Base-by-base conservation (phyloP, 208 protist genomes). In the Acanthamoeba royreba region DNA sequence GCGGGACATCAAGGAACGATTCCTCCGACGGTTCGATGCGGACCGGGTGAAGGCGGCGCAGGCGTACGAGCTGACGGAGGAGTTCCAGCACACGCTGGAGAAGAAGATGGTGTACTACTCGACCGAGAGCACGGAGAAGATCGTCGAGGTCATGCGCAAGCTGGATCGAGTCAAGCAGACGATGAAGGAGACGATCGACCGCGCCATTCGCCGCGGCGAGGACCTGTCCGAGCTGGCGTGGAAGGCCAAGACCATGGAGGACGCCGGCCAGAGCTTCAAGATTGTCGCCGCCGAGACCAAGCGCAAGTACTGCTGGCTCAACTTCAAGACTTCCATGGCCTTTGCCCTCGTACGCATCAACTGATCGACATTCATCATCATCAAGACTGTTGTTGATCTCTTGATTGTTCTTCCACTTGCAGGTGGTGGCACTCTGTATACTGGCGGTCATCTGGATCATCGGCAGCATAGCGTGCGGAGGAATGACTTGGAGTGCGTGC, bases 81-180 rank as follows among this genome's bases (percentile, higher is more conserved):
- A 86, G 74, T 86, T 86, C 43, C 74, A 86, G n/a, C 74, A 55
- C 74, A 86, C 43, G 74, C 31, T 86, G 33, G 74, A 86, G 45
- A 86, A 86, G 74, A 86, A 86, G 28, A 86, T 86, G 74, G 74
- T 86, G 43, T 86, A 86, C 74, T 86, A 86, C 74, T 86, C 74
- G 40, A 86, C 74, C n/a, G 74, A 86, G 45, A 86, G 74, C 45
- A 86, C 74, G 74, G 74, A 86, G 43, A 86, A 86, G 74, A 86
- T 86, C 45, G 74, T 86, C 28, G 74, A 86, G 43, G 74, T 86
- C 43, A 86, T 86, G 74, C 40, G 74, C 43, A 86, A 86, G 74
- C 74, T 86, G 43, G 74, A 86, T 46, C 28, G 74, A 43, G 74
- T 86, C 43, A 86, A 86, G 74, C 74, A 86, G 74, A 86, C 74